These are phyloP conservation scores for Saksenaea oblongispora DNA, from an alignment of 371 early-diverging fungal genomes.

Conservation along the genomic window DNA sequence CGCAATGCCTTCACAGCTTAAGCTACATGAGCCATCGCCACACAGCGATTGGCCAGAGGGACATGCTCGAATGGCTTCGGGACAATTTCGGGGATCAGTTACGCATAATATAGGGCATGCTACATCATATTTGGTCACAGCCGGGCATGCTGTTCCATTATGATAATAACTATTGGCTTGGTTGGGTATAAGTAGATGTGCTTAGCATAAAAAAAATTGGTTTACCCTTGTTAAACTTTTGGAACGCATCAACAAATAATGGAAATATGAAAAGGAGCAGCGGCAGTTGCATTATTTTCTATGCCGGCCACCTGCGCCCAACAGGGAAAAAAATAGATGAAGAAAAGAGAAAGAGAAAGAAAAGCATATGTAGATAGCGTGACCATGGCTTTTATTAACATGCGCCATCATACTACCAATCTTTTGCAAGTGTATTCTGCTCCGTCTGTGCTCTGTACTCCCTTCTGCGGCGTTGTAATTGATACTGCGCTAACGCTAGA, in stretches of 20 bases:
- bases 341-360: conserved; percentile 3
- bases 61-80: conserved; percentile 18
- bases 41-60: conserved; percentile 15
- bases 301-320: background rate
- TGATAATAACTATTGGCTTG: conserved; percentile 28
- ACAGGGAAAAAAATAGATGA: background rate
- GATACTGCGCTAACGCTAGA: conserved; percentile 22
- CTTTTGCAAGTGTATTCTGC: background rate
- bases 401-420: background rate
- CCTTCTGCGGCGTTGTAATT: conserved; percentile 14
- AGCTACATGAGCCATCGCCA: conserved; percentile 27
- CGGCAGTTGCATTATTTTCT: background rate
- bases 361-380: background rate
- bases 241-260: conserved; percentile 18
- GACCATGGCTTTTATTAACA: background rate
- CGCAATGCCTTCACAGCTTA: conserved; percentile 3
- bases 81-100: conserved; percentile 14
- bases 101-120: conserved; percentile 32
- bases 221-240: conserved; percentile 30
- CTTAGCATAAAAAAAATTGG: background rate
- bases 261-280: background rate
- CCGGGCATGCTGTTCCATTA: conserved; percentile 36
- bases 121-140: conserved; percentile 19
- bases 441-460: background rate
- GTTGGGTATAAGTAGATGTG: background rate